phyloP scores from a whole-genome alignment of 2,329 filamentous ascomycete genomes.

The Dissoconium aciculare region DNA sequence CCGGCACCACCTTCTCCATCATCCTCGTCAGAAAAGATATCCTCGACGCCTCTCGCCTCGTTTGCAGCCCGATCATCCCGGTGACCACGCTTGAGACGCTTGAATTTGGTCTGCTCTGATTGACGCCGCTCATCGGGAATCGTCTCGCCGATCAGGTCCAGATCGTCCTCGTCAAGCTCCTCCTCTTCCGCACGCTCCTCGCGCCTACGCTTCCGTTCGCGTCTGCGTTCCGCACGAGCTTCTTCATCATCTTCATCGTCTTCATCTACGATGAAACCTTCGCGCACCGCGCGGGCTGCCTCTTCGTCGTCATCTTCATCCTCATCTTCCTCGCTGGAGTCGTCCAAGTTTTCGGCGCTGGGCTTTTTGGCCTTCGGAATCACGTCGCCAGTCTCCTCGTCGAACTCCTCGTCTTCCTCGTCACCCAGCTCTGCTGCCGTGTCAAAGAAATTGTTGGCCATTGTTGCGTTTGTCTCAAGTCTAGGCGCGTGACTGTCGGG shows the following conservation, averaged over 20 bases:
- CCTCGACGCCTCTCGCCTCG: conserved; percentile 59
- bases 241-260: conserved; percentile 69
- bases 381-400: conserved; percentile 56
- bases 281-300: conserved; percentile 59
- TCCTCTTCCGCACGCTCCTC: conserved; percentile 76
- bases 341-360: conserved; percentile 42
- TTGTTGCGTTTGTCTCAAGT: conserved; percentile 5
- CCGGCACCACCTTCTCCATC: conserved; percentile 43
- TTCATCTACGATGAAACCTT: conserved; percentile 93
- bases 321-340: conserved; percentile 85
- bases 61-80: conserved; percentile 50
- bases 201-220: conserved; percentile 58
- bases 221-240: conserved; percentile 40
- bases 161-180: conserved; percentile 79
- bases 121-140: conserved; percentile 54
- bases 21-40: conserved; percentile 94
- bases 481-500: not conserved
- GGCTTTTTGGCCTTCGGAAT: conserved; percentile 25
- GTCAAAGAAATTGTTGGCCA: conserved; percentile 51
- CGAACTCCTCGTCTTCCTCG: conserved; percentile 69
- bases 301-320: conserved; percentile 79
- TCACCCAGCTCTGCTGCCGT: conserved; percentile 77
- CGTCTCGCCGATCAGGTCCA: conserved; percentile 83
- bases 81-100: conserved; percentile 86
- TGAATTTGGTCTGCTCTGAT: conserved; percentile 71